A percentile compares a stretch with the other conserved stretches of the same genome.
These are phyloP conservation scores for Myriosclerotinia scirpicola DNA, from an alignment of 2,329 filamentous ascomycete genomes.

Conservation along the genomic window DNA sequence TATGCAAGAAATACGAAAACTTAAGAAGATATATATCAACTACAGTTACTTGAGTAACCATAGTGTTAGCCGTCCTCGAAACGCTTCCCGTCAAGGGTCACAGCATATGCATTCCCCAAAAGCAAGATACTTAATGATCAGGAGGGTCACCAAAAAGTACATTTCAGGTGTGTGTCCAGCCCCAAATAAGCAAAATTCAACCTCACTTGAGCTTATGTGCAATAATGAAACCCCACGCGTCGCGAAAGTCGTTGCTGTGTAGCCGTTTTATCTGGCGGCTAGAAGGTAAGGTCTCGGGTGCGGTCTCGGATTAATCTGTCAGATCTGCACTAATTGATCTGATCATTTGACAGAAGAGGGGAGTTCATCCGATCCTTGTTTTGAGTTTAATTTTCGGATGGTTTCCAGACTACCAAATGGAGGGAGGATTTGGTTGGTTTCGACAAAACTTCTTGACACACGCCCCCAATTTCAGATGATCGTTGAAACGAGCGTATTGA, in stretches of 20 bases:
- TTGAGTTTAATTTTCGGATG: slow-evolving; percentile 19
- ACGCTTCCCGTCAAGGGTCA: slow-evolving; percentile 2
- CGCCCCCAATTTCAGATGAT: slow-evolving; percentile 19
- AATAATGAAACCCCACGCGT: slow-evolving; percentile 19
- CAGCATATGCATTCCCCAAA: background rate
- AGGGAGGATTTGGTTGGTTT: background rate
- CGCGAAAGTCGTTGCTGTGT: slow-evolving; percentile 9
- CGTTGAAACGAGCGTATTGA: slow-evolving; percentile 16
- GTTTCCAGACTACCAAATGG: background rate
- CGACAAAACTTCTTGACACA: slow-evolving; percentile 3
- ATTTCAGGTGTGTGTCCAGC: background rate
- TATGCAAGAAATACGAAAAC: background rate
- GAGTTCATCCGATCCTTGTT: slow-evolving; percentile 10
- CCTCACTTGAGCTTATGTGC: background rate
- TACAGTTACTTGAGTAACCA: slow-evolving; percentile 6
- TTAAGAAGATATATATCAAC: background rate
- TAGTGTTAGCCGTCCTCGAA: background rate
- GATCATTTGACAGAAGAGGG: background rate
- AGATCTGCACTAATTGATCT: background rate
- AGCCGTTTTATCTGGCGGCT: slow-evolving; percentile 13
- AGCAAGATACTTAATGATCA: background rate
- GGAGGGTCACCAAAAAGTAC: background rate
- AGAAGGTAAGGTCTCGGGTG: slow-evolving; percentile 5
- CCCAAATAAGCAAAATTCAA: background rate
- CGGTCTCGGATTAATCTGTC: background rate